A percentile compares a stretch with the other conserved stretches of the same genome.
Conservation (phyloP, 2,329 filamentous ascomycete species). For the Arthrobotrys megalospora region DNA sequence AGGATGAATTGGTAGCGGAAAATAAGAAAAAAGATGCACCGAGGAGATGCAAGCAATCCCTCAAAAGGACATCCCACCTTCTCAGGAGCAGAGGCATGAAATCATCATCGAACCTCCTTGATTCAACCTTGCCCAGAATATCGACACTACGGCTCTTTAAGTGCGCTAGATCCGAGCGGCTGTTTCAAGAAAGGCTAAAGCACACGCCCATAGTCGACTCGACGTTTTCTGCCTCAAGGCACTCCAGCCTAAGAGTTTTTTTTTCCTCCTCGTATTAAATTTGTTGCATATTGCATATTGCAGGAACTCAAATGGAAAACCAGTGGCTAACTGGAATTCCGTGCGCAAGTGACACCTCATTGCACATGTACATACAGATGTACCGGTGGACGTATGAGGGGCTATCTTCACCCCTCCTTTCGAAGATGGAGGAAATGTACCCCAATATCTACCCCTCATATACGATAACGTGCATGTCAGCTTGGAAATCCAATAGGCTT, state of each 20-base stretch:
- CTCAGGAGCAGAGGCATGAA: slow-evolving; percentile 34
- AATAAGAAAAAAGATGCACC: slow-evolving; percentile 51
- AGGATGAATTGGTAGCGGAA: slow-evolving; percentile 59
- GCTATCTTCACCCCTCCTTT: slow-evolving; percentile 38
- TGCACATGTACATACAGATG: slow-evolving; percentile 54
- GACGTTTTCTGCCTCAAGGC: slow-evolving; percentile 27
- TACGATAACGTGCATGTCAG: slow-evolving; percentile 51
- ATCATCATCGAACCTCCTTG: slow-evolving; percentile 49
- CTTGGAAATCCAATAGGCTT: slow-evolving; percentile 34
- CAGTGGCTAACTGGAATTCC: slow-evolving; percentile 46
- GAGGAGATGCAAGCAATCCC: slow-evolving; percentile 41
- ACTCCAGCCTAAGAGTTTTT: slow-evolving; percentile 40
- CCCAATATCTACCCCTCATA: slow-evolving; percentile 36
- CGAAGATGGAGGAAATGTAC: slow-evolving; percentile 20
- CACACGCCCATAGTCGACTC: slow-evolving; percentile 36
- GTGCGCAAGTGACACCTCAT: slow-evolving; percentile 57
- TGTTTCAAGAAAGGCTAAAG: slow-evolving; percentile 40
- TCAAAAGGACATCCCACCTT: slow-evolving; percentile 51
- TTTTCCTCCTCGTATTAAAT: slow-evolving; percentile 39
- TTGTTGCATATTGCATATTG: slow-evolving; percentile 57
- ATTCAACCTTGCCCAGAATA: slow-evolving; percentile 39
- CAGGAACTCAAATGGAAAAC: slow-evolving; percentile 42
- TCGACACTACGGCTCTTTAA: slow-evolving; percentile 51
- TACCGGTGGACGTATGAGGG: slow-evolving; percentile 49
- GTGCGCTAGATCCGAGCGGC: slow-evolving; percentile 43